Evolutionary conservation across 2,329 filamentous ascomycete species (phyloP).

Genomic region (Biscogniauxia marginata): DNA sequence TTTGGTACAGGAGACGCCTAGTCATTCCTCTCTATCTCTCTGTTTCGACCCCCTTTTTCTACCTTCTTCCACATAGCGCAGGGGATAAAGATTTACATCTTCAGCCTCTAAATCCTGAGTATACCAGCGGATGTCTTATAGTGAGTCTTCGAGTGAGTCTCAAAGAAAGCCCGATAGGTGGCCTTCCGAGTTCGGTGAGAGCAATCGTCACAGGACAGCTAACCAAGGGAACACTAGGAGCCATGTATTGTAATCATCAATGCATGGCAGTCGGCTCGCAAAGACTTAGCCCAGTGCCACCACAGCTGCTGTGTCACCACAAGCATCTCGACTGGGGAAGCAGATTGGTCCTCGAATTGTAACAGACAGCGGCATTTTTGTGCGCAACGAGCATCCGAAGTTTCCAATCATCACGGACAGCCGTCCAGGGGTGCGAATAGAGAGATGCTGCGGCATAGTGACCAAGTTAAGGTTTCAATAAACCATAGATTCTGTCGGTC

Average conservation of each 20-base stretch:
- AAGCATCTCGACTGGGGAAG: constrained; percentile 11
- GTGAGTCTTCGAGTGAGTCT: neutral
- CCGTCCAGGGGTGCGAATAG: constrained; percentile 15
- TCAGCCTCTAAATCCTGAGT: neutral
- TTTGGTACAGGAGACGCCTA: neutral
- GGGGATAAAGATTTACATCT: neutral
- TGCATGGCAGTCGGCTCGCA: constrained; percentile 2
- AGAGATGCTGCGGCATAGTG: constrained; percentile 7
- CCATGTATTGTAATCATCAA: constrained; percentile 3
- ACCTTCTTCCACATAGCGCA: neutral
- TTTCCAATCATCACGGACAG: constrained; percentile 11
- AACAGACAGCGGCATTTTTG: constrained; percentile 5
- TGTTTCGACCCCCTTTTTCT: neutral
- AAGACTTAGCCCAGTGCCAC: constrained; percentile 14
- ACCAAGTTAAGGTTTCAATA: constrained; percentile 12
- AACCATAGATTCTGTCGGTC: constrained; percentile 9
- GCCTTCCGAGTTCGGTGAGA: constrained; percentile 5
- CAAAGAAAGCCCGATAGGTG: neutral
- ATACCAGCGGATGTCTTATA: neutral
- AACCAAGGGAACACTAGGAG: neutral
- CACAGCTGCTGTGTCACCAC: constrained; percentile 18
- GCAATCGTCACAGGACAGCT: neutral
- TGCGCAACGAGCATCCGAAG: constrained; percentile 11
- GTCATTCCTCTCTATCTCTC: neutral
- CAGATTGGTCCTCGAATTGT: constrained; percentile 16